A percentile compares a stretch with the other conserved stretches of the same genome.
These are phyloP conservation scores for Amoeboaphelidium protococcarum DNA, from an alignment of 371 early-diverging fungal genomes.

Conservation along the genomic window DNA sequence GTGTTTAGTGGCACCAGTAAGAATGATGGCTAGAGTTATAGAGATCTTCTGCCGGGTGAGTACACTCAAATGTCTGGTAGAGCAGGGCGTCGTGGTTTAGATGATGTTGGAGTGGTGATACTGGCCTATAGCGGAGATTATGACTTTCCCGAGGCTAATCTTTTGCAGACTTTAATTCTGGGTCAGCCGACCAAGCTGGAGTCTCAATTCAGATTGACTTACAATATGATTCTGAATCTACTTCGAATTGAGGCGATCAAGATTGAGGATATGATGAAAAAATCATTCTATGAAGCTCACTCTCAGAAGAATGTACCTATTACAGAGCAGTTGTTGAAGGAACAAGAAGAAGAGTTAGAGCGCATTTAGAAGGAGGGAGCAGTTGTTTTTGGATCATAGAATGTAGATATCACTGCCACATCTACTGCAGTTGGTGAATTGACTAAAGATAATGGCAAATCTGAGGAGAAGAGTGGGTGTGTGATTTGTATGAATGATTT, in stretches of 20 bases:
- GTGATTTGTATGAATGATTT: conserved; percentile 53
- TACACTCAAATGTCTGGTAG: conserved; percentile 99
- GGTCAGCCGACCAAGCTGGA: conserved; percentile 71
- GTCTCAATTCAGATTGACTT: conserved; percentile 92
- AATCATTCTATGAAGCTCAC: conserved; percentile 78
- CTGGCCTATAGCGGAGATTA: conserved; percentile 35
- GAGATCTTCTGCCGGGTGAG: conserved; percentile 66
- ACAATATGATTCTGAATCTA: conserved; percentile 95
- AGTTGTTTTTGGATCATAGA: too few species aligned
- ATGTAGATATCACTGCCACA: too few species aligned
- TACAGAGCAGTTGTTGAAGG: conserved; percentile 24
- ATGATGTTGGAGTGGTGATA: conserved; percentile 79
- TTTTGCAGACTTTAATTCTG: conserved; percentile 35
- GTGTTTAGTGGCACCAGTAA: conserved; percentile 81
- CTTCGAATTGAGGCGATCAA: conserved; percentile 88
- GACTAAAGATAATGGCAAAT: too few species aligned
- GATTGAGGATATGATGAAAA: conserved; percentile 94
- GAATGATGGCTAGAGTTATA: conserved; percentile 63
- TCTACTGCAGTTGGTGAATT: too few species aligned
- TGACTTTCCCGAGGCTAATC: conserved; percentile 24
- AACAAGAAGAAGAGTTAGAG: conserved; percentile 7
- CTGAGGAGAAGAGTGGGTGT: too few species aligned
- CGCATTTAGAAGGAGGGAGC: conserved; percentile 11
- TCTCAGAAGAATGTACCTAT: conserved; percentile 53
- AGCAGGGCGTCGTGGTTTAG: conserved; percentile 93